Conservation (phyloP, 345 rosid species). For the Noccaea bulbosa region DNA sequence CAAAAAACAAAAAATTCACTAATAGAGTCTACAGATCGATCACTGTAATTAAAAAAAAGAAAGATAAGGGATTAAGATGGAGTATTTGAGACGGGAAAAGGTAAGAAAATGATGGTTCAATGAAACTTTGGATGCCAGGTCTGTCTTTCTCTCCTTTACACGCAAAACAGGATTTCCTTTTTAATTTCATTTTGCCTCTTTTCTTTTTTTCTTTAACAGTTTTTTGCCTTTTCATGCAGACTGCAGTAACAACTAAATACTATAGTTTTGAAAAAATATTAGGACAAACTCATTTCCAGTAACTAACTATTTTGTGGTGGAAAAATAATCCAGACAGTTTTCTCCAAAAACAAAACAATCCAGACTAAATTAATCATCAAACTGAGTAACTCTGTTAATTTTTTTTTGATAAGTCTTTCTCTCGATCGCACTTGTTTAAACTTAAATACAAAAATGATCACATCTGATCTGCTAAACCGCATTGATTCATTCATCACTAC, state of each 20-base stretch:
- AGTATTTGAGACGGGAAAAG: slow-evolving; percentile 6
- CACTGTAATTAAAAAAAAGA: neutral
- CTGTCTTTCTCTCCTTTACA: slow-evolving; percentile 38
- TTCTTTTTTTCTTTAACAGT: slow-evolving; percentile 33
- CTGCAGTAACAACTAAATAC: neutral
- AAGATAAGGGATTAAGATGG: slow-evolving; percentile 1
- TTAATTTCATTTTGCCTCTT: slow-evolving; percentile 19
- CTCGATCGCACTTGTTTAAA: too few relatives aligned
- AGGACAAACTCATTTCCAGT: neutral
- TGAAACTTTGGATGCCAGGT: slow-evolving; percentile 39
- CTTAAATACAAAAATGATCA: neutral
- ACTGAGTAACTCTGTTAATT: neutral
- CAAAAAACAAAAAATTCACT: neutral
- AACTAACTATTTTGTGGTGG: neutral
- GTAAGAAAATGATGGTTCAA: slow-evolving; percentile 33
- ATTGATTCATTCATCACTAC: neutral
- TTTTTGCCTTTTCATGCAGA: slow-evolving; percentile 25
- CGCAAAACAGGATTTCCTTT: slow-evolving; percentile 37
- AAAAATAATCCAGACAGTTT: neutral
- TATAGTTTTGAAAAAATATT: neutral
- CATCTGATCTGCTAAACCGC: neutral
- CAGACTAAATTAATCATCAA: neutral
- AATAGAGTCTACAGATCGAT: neutral
- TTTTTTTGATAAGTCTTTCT: too few relatives aligned
- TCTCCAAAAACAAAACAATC: neutral